These are phyloP conservation scores for Sclerotinia spermophila DNA, from an alignment of 2,329 filamentous ascomycete genomes.

Conservation along the genomic window DNA sequence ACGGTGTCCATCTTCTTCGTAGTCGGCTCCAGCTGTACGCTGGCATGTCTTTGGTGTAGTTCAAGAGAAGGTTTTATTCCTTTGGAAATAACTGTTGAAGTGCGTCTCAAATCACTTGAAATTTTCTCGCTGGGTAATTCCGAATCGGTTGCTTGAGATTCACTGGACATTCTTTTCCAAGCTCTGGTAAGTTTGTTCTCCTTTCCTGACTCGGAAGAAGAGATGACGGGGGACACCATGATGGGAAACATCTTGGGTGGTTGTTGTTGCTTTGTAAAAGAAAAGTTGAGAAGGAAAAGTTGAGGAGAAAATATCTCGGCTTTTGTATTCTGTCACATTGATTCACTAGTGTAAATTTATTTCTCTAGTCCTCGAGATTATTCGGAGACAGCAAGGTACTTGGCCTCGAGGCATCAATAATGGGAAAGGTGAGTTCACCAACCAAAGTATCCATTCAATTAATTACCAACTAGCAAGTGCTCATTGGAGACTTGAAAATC, in stretches of 20 bases:
- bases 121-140: neutral
- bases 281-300: neutral
- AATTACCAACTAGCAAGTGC: neutral
- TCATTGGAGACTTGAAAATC: neutral
- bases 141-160: neutral
- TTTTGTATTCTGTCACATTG: neutral
- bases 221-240: neutral
- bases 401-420: neutral
- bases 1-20: neutral
- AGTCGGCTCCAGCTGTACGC: neutral
- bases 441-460: neutral
- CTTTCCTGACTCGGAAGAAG: neutral
- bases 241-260: slow-evolving; percentile 5
- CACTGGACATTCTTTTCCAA: slow-evolving; percentile 4
- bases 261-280: neutral
- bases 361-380: neutral
- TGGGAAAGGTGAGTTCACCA: neutral
- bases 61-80: neutral
- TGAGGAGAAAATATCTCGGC: neutral
- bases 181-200: neutral
- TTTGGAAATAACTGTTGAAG: neutral
- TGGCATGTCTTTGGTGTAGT: neutral
- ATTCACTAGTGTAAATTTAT: neutral
- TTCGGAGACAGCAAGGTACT: neutral
- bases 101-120: neutral